Percentiles rank a stretch among this genome's conserved stretches.
Conservation (phyloP, 495 filamentous ascomycete species). For the Aspergillus affinis region DNA sequence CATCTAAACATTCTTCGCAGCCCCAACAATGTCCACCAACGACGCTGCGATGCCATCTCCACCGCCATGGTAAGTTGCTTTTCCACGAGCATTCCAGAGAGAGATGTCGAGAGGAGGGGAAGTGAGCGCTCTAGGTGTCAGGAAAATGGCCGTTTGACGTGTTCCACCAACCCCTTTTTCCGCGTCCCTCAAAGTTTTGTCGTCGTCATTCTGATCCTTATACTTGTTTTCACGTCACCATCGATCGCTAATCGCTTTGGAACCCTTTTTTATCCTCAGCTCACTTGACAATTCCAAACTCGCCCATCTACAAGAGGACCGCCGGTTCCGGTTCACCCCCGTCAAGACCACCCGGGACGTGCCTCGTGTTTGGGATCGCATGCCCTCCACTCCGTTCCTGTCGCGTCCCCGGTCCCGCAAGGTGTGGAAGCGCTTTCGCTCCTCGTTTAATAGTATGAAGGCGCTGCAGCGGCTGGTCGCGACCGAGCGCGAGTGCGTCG, state of each 20-base stretch:
- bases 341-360: slow-evolving; percentile 32
- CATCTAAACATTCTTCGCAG: slow-evolving; percentile 10
- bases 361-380: slow-evolving; percentile 54
- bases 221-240: neutral
- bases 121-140: neutral
- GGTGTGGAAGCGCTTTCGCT: slow-evolving; percentile 52
- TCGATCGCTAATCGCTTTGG: slow-evolving; percentile 3
- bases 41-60: slow-evolving; percentile 9
- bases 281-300: neutral
- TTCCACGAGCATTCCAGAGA: neutral
- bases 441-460: slow-evolving; percentile 44
- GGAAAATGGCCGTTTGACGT: neutral
- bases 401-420: slow-evolving; percentile 45
- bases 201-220: neutral
- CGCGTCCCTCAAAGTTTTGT: neutral
- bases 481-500: slow-evolving; percentile 15
- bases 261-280: neutral
- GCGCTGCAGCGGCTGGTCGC: slow-evolving; percentile 30
- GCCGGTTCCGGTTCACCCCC: slow-evolving; percentile 39
- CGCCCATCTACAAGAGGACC: slow-evolving; percentile 18
- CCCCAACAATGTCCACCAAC: slow-evolving; percentile 5
- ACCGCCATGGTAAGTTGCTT: slow-evolving; percentile 1
- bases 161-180: neutral
- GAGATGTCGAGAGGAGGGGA: neutral
- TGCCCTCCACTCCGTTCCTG: slow-evolving; percentile 53